These are phyloP conservation scores for Trametes pubescens DNA, from an alignment of 1,284 basidiomycete species.

Conservation along the genomic window DNA sequence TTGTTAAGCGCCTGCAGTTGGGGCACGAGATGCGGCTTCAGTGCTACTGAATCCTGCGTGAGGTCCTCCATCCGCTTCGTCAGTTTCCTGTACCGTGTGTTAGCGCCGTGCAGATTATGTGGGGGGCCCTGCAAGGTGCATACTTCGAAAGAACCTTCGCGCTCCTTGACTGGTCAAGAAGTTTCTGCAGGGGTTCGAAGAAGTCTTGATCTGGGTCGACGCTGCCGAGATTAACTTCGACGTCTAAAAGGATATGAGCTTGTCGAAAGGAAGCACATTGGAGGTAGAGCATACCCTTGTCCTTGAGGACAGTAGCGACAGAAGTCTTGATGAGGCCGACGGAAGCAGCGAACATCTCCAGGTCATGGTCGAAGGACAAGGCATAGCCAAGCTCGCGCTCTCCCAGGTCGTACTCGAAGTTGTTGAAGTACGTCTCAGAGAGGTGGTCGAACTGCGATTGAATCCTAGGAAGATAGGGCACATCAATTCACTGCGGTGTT, in stretches of 20 bases:
- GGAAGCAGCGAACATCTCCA: slow-evolving; percentile 92
- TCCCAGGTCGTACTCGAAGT: slow-evolving; percentile 84
- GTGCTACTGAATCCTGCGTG: slow-evolving; percentile 71
- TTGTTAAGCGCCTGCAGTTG: slow-evolving; percentile 78
- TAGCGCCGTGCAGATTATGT: slow-evolving; percentile 10
- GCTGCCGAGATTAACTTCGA: slow-evolving; percentile 75
- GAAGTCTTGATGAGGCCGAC: slow-evolving; percentile 89
- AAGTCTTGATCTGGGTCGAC: slow-evolving; percentile 77
- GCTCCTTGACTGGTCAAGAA: slow-evolving; percentile 83
- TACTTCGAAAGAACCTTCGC: slow-evolving; percentile 85
- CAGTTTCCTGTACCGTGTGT: slow-evolving; percentile 70
- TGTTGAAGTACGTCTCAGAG: slow-evolving; percentile 83
- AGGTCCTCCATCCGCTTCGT: slow-evolving; percentile 86
- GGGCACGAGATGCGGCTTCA: slow-evolving; percentile 74
- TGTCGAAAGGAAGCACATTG: background rate
- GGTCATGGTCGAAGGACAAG: slow-evolving; percentile 83
- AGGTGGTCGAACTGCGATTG: slow-evolving; percentile 92
- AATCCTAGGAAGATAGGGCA: slow-evolving; percentile 59
- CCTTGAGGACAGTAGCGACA: slow-evolving; percentile 74
- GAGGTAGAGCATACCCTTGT: slow-evolving; percentile 66
- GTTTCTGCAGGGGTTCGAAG: slow-evolving; percentile 81
- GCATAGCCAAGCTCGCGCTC: slow-evolving; percentile 90
- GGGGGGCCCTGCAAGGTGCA: slow-evolving; percentile 36
- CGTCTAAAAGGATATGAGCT: slow-evolving; percentile 55
- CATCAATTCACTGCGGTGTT: background rate